phyloP scores from a whole-genome alignment of 495 filamentous ascomycete genomes.

The Letharia lupina region DNA sequence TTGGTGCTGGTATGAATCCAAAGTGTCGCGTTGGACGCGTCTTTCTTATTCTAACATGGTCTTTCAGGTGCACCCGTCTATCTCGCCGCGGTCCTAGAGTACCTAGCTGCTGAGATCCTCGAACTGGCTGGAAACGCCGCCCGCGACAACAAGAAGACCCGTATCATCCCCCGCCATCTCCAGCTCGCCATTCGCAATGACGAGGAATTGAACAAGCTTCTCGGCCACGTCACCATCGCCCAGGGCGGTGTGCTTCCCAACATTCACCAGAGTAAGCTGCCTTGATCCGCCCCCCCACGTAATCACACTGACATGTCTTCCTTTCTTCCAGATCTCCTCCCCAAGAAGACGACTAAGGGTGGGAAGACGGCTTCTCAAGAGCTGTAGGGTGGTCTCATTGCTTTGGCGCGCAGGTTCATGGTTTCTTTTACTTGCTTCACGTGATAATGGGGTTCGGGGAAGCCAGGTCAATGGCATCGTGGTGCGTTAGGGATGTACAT shows the following conservation, averaged over 20 bases:
- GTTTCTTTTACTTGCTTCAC: conserved; percentile 48
- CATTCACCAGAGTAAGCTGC: conserved; percentile 90
- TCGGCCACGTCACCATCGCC: conserved; percentile 97
- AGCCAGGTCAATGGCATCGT: conserved; percentile 66
- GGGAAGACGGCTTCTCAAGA: conserved; percentile 88
- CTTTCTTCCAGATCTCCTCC: conserved; percentile 66
- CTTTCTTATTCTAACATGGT: conserved; percentile 28
- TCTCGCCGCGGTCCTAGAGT: conserved; percentile 95
- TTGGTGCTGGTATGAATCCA: conserved; percentile 70
- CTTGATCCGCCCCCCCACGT: neutral
- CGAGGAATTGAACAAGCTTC: conserved; percentile 99
- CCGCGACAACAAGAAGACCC: conserved; percentile 99
- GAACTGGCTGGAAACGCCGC: conserved; percentile 97
- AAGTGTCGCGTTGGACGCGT: neutral
- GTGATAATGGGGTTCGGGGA: conserved; percentile 88
- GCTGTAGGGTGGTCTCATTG: conserved; percentile 54
- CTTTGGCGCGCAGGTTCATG: conserved; percentile 30
- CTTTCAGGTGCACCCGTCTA: conserved; percentile 82
- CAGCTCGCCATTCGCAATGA: conserved; percentile 99
- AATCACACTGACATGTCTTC: conserved; percentile 26
- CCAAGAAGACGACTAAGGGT: conserved; percentile 94
- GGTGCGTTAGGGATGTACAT: conserved; percentile 80
- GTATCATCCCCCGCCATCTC: conserved; percentile 98
- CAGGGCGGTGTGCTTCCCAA: conserved; percentile 99
- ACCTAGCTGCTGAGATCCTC: conserved; percentile 95